phyloP scores from a whole-genome alignment of 768 basidiomycete genomes.

The Termitomyces bulborhizus region DNA sequence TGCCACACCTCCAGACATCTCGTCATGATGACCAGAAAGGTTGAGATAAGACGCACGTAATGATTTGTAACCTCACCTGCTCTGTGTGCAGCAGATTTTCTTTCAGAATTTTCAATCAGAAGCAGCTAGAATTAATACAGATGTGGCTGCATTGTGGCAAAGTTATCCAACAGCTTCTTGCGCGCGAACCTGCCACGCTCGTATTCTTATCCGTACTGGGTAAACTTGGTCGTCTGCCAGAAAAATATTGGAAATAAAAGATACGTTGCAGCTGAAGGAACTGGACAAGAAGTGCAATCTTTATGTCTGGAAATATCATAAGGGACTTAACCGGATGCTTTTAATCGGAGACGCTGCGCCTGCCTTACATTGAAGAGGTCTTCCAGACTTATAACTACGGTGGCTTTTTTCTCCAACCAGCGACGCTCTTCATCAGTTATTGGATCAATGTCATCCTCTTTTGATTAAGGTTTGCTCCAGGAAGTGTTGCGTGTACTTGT shows the following conservation, averaged over 20 bases:
- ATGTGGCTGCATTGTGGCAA: neutral
- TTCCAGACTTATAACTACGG: conserved; percentile 23
- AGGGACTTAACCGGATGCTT: neutral
- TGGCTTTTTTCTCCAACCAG: conserved; percentile 18
- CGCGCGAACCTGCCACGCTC: conserved; percentile 1
- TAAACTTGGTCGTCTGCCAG: too few relatives aligned
- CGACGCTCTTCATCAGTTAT: conserved; percentile 17
- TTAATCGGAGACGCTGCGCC: neutral
- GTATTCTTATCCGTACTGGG: conserved; percentile 1
- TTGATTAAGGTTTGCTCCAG: too few relatives aligned
- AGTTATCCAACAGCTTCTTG: conserved; percentile 5
- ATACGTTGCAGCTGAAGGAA: too few relatives aligned
- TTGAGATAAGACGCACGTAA: neutral
- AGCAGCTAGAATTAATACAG: conserved; percentile 7
- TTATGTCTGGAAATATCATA: conserved; percentile 25
- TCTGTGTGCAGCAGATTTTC: neutral
- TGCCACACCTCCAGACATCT: too few relatives aligned
- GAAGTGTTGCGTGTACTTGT: neutral
- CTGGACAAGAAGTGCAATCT: conserved; percentile 19
- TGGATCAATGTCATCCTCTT: conserved; percentile 1
- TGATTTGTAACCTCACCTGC: neutral
- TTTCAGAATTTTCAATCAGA: conserved; percentile 9
- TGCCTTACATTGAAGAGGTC: conserved; percentile 34
- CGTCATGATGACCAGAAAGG: too few relatives aligned
- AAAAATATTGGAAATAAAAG: too few relatives aligned